Evolutionary conservation across 805 yeast species (phyloP).

Genomic region (Blastobotrys chiropterorum): DNA sequence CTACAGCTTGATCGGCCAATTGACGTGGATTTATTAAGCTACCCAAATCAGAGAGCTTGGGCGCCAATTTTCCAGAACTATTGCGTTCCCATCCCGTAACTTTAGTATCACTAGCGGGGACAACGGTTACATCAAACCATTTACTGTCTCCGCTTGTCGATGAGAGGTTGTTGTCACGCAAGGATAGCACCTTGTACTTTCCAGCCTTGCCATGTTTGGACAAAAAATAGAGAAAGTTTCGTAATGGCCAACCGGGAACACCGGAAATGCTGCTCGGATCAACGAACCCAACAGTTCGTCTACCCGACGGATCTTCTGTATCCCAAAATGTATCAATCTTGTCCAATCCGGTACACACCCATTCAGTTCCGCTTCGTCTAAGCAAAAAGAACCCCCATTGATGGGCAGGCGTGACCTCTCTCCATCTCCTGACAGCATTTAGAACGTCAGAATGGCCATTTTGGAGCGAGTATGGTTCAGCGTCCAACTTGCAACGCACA

Average conservation of each 20-base stretch:
- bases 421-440: conserved; percentile 12
- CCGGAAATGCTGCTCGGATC: conserved; percentile 34
- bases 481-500: conserved; percentile 41
- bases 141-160: conserved; percentile 16
- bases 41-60: conserved; percentile 79
- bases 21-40: conserved; percentile 73
- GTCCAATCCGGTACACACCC: conserved; percentile 14
- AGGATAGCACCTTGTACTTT: conserved; percentile 33
- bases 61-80: conserved; percentile 59
- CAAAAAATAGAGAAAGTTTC: conserved; percentile 51
- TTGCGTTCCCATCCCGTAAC: conserved; percentile 91
- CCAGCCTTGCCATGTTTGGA: conserved; percentile 28
- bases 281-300: conserved; percentile 32
- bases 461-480: not conserved
- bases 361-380: conserved; percentile 13
- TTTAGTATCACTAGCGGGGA: conserved; percentile 28
- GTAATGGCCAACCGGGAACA: conserved; percentile 48
- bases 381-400: conserved; percentile 28
- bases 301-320: conserved; percentile 6
- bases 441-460: not conserved
- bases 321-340: conserved; percentile 19
- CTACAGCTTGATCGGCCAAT: conserved; percentile 87
- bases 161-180: conserved; percentile 27
- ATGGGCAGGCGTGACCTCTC: conserved; percentile 7
- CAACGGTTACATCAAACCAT: conserved; percentile 24